A percentile compares a stretch with the other conserved stretches of the same genome.
phyloP scores from a whole-genome alignment of 345 rosid species.

The Punica granatum region DNA sequence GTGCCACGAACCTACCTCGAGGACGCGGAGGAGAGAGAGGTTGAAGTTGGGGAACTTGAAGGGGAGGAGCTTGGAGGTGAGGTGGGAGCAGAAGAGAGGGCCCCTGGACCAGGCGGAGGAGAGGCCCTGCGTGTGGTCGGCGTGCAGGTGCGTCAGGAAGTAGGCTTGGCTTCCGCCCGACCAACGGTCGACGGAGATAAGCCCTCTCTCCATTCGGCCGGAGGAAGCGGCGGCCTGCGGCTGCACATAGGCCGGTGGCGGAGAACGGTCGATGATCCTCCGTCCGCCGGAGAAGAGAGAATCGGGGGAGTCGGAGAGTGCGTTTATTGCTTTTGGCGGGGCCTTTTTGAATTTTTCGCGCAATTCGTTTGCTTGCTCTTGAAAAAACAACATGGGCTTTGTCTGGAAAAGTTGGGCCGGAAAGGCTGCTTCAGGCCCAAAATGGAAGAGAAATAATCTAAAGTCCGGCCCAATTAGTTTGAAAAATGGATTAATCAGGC shows the following conservation, averaged over 20 bases:
- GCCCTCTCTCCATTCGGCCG: slow-evolving; percentile 54
- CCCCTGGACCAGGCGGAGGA: slow-evolving; percentile 45
- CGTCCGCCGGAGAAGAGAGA: neutral
- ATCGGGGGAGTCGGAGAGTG: neutral
- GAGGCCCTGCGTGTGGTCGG: slow-evolving; percentile 69
- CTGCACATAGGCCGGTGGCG: too few species aligned
- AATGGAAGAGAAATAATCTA: too few species aligned
- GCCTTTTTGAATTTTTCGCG: neutral
- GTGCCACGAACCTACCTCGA: slow-evolving; percentile 48
- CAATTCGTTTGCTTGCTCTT: too few species aligned
- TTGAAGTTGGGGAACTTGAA: slow-evolving; percentile 53
- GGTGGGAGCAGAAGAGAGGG: slow-evolving; percentile 70
- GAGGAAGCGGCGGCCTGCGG: too few species aligned
- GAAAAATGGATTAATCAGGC: too few species aligned
- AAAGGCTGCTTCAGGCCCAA: too few species aligned
- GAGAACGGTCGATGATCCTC: too few species aligned
- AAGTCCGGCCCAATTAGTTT: too few species aligned
- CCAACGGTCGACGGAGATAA: slow-evolving; percentile 78
- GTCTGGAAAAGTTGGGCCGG: too few species aligned
- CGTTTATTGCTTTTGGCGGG: too few species aligned
- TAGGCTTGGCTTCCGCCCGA: slow-evolving; percentile 54
- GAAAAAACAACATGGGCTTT: too few species aligned
- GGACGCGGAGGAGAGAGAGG: slow-evolving; percentile 54
- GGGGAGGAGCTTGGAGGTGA: slow-evolving; percentile 67
- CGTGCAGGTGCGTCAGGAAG: slow-evolving; percentile 70